These are phyloP conservation scores for Hypoxylon sp. DNA, from an alignment of 2,329 filamentous ascomycete genomes.

Conservation along the genomic window DNA sequence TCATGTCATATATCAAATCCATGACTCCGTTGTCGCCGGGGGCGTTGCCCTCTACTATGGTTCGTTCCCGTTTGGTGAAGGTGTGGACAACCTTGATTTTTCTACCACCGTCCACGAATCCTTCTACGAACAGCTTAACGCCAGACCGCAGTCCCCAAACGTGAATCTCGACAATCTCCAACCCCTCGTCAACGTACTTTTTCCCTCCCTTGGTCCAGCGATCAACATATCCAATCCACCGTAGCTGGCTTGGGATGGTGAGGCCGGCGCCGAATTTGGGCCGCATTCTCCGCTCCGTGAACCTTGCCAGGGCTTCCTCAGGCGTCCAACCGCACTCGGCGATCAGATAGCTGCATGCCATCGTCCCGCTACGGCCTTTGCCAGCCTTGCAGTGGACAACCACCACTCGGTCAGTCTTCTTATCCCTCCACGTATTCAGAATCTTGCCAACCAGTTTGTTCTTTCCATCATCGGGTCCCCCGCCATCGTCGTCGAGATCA, in stretches of 20 bases:
- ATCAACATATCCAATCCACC: constrained; percentile 89
- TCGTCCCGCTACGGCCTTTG: constrained; percentile 90
- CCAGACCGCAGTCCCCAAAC: constrained; percentile 88
- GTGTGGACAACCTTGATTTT: constrained; percentile 84
- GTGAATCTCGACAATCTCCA: constrained; percentile 89
- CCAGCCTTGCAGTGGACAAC: constrained; percentile 98
- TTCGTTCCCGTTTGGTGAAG: constrained; percentile 76
- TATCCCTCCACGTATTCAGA: constrained; percentile 46
- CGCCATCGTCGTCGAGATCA: constrained; percentile 48
- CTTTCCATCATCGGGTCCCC: constrained; percentile 23
- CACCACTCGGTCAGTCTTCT: constrained; percentile 67
- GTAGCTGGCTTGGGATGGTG: constrained; percentile 89
- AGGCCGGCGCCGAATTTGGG: constrained; percentile 88
- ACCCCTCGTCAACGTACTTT: constrained; percentile 79
- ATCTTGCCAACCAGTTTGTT: constrained; percentile 37
- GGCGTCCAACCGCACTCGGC: constrained; percentile 75
- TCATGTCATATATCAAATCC: constrained; percentile 64
- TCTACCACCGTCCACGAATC: constrained; percentile 88
- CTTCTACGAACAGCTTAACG: constrained; percentile 86
- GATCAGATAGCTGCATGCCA: constrained; percentile 88
- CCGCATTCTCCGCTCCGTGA: constrained; percentile 86
- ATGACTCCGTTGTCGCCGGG: constrained; percentile 58
- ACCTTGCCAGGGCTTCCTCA: constrained; percentile 61
- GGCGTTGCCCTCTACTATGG: constrained; percentile 67
- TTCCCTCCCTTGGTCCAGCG: constrained; percentile 80